Percentiles rank a stretch among this genome's conserved stretches.
Evolutionary conservation across 2,329 filamentous ascomycete species (phyloP).

Genomic region (Cercospora sp.): DNA sequence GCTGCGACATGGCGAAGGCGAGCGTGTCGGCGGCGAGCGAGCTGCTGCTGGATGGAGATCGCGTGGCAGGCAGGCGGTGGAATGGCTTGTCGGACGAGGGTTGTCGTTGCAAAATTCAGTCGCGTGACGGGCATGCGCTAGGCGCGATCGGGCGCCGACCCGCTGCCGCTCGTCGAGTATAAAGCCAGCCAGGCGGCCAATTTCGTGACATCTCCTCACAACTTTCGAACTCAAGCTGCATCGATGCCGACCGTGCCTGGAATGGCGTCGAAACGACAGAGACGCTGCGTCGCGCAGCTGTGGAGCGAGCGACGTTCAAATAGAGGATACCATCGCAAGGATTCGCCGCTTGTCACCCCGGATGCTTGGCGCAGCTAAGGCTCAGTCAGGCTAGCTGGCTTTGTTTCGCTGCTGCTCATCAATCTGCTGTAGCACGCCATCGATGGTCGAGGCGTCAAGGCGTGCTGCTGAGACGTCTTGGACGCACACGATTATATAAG

Average conservation of each 20-base stretch:
- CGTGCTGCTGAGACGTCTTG: neutral
- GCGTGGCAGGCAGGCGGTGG: neutral
- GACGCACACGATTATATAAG: conserved; percentile 6
- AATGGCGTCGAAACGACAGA: neutral
- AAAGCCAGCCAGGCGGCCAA: neutral
- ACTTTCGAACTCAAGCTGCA: conserved; percentile 22
- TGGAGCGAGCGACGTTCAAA: conserved; percentile 3
- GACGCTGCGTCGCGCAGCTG: neutral
- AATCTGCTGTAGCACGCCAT: neutral
- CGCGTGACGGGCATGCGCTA: neutral
- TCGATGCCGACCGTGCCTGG: neutral
- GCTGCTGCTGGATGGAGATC: neutral
- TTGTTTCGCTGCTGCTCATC: conserved; percentile 2
- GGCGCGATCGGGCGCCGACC: neutral
- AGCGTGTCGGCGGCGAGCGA: neutral
- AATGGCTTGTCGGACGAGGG: conserved; percentile 1
- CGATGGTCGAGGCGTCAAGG: neutral
- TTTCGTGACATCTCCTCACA: conserved; percentile 3
- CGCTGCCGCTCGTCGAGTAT: neutral
- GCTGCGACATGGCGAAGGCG: conserved; percentile 14
- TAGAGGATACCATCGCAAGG: neutral
- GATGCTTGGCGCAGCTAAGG: neutral
- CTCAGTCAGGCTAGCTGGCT: neutral
- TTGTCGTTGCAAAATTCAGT: neutral
- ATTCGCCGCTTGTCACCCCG: neutral